Conservation (phyloP, 2,329 filamentous ascomycete species). For the Colletotrichum falcatum region DNA sequence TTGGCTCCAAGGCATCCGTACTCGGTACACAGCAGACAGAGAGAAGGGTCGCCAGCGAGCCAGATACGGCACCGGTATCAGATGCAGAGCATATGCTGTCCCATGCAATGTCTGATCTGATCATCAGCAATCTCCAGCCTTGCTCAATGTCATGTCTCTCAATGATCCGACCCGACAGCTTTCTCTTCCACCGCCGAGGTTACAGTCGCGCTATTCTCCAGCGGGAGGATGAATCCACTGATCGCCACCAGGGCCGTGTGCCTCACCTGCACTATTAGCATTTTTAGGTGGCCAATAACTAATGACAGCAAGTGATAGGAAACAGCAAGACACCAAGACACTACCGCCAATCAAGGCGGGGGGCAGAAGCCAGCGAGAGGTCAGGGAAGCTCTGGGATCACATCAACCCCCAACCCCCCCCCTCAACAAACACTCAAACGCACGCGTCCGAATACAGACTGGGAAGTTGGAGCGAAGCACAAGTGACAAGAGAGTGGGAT, state of each 20-base stretch:
- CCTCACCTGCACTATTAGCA: constrained; percentile 42
- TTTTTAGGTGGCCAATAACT: constrained; percentile 39
- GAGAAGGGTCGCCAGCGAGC: background rate
- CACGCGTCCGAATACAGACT: constrained; percentile 27
- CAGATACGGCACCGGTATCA: background rate
- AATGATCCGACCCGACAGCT: constrained; percentile 25
- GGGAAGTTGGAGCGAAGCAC: constrained; percentile 1
- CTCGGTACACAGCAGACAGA: no score
- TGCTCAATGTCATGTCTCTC: constrained; percentile 6
- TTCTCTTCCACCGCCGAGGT: constrained; percentile 36
- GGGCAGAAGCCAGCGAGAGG: constrained; percentile 16
- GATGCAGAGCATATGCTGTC: background rate
- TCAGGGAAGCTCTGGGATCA: constrained; percentile 37
- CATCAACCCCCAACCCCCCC: background rate
- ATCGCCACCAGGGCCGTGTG: constrained; percentile 39
- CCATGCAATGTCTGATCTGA: background rate
- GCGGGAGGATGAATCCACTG: constrained; percentile 41
- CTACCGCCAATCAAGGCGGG: background rate
- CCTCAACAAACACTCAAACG: background rate
- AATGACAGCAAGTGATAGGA: constrained; percentile 19
- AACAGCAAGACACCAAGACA: constrained; percentile 8
- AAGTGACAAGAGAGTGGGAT: background rate
- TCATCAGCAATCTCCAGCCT: constrained; percentile 6
- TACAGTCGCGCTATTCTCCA: constrained; percentile 41
- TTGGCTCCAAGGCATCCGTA: no score